Conservation (phyloP, 2,329 filamentous ascomycete genomes). For the Penicillium sp. region DNA sequence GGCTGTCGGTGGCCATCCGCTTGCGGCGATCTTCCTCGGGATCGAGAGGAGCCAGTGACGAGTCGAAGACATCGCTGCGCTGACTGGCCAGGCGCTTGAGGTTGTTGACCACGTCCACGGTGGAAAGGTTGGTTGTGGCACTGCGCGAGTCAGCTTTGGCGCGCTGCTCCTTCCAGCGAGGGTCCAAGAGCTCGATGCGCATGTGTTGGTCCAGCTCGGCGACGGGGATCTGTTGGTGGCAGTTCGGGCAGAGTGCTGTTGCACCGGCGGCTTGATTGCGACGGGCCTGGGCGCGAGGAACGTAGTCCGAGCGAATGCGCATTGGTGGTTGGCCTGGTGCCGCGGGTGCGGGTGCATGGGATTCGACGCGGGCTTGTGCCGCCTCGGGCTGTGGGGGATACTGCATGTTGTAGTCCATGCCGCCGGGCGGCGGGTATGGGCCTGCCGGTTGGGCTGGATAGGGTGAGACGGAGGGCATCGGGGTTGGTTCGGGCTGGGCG, state of each 20-base stretch:
- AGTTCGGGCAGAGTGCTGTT: conserved; percentile 78
- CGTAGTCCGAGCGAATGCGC: conserved; percentile 91
- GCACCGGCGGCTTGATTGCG: conserved; percentile 61
- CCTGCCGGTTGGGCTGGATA: conserved; percentile 23
- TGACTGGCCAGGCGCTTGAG: conserved; percentile 91
- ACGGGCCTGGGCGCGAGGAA: conserved; percentile 73
- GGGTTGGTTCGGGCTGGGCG: conserved; percentile 36
- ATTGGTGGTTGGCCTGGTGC: conserved; percentile 58
- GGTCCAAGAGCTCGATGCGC: conserved; percentile 89
- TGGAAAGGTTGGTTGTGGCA: conserved; percentile 79
- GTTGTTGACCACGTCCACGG: conserved; percentile 84
- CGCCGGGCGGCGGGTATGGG: conserved; percentile 32
- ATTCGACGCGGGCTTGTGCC: conserved; percentile 57
- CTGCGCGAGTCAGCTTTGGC: conserved; percentile 81
- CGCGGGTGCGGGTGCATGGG: conserved; percentile 68
- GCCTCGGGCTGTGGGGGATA: conserved; percentile 56
- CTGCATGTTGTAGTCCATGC: conserved; percentile 18
- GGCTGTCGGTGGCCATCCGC: conserved; percentile 55
- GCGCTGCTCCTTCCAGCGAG: conserved; percentile 92
- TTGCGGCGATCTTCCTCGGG: conserved; percentile 73
- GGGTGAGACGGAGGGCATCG: conserved; percentile 28
- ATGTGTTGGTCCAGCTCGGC: conserved; percentile 89
- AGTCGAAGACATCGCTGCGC: conserved; percentile 80
- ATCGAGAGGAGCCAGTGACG: conserved; percentile 50
- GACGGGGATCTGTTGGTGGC: conserved; percentile 81